phyloP scores from a whole-genome alignment of 2,329 filamentous ascomycete species.

The Stagonosporopsis vannaccii region DNA sequence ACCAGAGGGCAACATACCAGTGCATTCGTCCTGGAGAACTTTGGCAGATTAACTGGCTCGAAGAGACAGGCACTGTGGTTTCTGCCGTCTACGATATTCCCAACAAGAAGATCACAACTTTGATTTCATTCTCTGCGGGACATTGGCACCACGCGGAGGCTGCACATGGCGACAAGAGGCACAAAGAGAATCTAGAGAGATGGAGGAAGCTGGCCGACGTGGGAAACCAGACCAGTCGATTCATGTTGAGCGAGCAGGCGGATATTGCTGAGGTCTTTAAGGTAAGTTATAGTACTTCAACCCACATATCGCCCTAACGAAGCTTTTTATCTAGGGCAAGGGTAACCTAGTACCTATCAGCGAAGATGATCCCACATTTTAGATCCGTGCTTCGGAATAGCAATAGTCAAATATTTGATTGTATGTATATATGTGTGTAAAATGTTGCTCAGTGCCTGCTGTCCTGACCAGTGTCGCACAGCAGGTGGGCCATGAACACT shows the following conservation, averaged over 20 bases:
- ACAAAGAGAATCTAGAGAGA: constrained; percentile 58
- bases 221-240: constrained; percentile 59
- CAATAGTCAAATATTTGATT: neutral
- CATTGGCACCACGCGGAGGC: constrained; percentile 62
- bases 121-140: constrained; percentile 62
- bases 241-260: constrained; percentile 63
- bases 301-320: neutral
- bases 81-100: constrained; percentile 65
- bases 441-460: neutral
- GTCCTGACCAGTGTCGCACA: neutral
- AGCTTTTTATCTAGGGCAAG: constrained; percentile 37
- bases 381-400: neutral
- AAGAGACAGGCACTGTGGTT: constrained; percentile 66
- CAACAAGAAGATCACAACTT: constrained; percentile 57
- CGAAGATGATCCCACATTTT: constrained; percentile 30
- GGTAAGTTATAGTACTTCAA: constrained; percentile 25
- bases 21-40: constrained; percentile 65
- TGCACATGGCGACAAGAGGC: constrained; percentile 65
- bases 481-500: neutral
- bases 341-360: constrained; percentile 58
- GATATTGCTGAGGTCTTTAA: constrained; percentile 59
- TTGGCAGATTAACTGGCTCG: constrained; percentile 68
- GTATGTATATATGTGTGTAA: neutral
- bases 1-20: constrained; percentile 64
- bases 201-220: constrained; percentile 60